Evolutionary conservation across 106 monocot genomes (phyloP).

Genomic region (Dioscorea zingiberensis): DNA sequence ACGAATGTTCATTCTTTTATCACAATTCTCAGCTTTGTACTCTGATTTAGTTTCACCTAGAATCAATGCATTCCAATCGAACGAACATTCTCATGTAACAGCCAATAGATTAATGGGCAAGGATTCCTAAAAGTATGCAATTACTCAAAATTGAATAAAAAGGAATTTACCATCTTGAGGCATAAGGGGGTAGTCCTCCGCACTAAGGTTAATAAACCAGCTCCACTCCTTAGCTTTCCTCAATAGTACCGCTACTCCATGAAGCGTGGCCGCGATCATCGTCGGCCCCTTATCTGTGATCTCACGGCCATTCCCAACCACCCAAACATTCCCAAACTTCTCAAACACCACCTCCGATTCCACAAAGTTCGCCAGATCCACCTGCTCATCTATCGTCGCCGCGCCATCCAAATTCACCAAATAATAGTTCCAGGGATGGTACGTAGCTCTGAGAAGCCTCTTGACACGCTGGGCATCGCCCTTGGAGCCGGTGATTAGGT

Average conservation of each 20-base stretch:
- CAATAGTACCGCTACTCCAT: too few relatives aligned
- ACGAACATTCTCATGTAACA: too few relatives aligned
- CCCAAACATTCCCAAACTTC: constrained; percentile 40
- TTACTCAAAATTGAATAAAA: too few relatives aligned
- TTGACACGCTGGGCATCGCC: constrained; percentile 51
- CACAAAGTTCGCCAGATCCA: constrained; percentile 42
- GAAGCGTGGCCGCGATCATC: too few relatives aligned
- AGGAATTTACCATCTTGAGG: constrained; percentile 47
- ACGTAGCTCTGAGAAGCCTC: constrained; percentile 53
- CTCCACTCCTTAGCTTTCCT: constrained; percentile 11
- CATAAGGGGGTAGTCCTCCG: constrained; percentile 49
- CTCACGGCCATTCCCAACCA: constrained; percentile 22
- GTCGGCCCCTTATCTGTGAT: constrained; percentile 22
- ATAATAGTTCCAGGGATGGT: constrained; percentile 82
- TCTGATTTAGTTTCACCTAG: too few relatives aligned
- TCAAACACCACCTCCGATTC: constrained; percentile 21
- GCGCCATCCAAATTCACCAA: constrained; percentile 55
- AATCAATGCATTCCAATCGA: too few relatives aligned
- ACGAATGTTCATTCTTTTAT: too few relatives aligned
- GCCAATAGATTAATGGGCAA: too few relatives aligned
- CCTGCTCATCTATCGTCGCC: constrained; percentile 36
- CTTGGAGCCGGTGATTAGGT: constrained; percentile 52
- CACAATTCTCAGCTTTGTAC: too few relatives aligned
- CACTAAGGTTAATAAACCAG: constrained; percentile 57
- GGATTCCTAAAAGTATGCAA: too few relatives aligned